Conservation (phyloP, 306 rosid genomes). For the Castanea mollissima region DNA sequence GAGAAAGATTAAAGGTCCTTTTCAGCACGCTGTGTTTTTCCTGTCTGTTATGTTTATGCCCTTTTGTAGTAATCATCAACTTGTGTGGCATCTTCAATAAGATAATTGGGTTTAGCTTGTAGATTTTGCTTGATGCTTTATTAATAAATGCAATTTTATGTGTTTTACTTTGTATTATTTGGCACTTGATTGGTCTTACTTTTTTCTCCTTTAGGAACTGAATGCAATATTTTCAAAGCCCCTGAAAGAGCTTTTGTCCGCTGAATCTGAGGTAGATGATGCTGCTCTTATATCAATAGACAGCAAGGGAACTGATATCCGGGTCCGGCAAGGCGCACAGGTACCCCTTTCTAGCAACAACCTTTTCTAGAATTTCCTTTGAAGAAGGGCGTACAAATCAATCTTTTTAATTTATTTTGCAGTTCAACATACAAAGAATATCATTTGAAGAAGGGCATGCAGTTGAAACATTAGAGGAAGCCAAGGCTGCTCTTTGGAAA, state of each 20-base stretch:
- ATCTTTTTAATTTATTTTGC: constrained; percentile 14
- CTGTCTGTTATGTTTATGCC: neutral
- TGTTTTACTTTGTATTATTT: neutral
- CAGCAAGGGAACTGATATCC: constrained; percentile 91
- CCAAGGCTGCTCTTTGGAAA: constrained; percentile 90
- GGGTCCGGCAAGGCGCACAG: constrained; percentile 99
- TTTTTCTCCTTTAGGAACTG: constrained; percentile 58
- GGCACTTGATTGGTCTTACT: constrained; percentile 5
- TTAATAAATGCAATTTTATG: neutral
- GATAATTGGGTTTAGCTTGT: neutral
- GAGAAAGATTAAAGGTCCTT: neutral
- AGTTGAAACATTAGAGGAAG: constrained; percentile 91
- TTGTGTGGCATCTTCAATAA: neutral
- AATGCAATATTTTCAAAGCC: constrained; percentile 97
- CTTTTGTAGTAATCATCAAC: neutral
- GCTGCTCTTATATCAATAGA: constrained; percentile 98
- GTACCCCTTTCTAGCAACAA: constrained; percentile 27
- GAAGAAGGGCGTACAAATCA: too few species aligned
- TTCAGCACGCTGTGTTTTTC: neutral
- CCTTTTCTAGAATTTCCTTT: neutral
- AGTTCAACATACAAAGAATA: constrained; percentile 95
- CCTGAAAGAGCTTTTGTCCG: constrained; percentile 71
- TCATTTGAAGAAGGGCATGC: constrained; percentile 88
- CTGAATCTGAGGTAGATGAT: constrained; percentile 90
- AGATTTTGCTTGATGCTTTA: neutral